Evolutionary conservation across 495 filamentous ascomycete genomes (phyloP), one percentile per base, ranked within the genome.

Genomic region (Penicillium paxilli): DNA sequence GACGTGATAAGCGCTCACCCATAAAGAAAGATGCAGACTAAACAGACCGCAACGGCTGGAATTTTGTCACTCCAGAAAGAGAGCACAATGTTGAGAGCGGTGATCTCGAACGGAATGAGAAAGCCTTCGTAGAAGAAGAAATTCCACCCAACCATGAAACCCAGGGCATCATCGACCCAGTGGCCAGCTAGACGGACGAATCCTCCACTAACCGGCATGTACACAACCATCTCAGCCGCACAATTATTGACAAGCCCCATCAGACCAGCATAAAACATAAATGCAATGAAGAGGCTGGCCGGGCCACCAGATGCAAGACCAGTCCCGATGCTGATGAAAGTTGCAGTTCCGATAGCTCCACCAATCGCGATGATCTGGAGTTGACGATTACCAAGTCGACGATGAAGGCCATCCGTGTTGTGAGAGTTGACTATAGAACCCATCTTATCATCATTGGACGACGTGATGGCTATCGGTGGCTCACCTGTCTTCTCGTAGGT

Each of bases 61-160:
- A n/a, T n/a, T n/a, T n/a, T n/a, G n/a, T n/a, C n/a, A n/a, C n/a
- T n/a, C 87, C 87, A 90, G 58, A 80, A 89, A 7, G 77, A 76
- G 6, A 89, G 67, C 7, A 90, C 82, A 32, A 89, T 67, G 41
- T 84, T 89, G 54, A 86, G 83, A 19, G 87, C 86, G 1, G 81
- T 80, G 47, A 90, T 83, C 65, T 90, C 87, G 61, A 88, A 89
- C 1, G 87, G 87, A 32, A 89, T 83, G 25, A 88, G 69, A 24
- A 82, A 77, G 2, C 85, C 86, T 66, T 89, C 84, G 48, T 71
- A 69, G 56, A 87, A 86, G 52, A 89, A 70, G 66, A 90, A 90
- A 49, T 80, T 77, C 78, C 78, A 82, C 28, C 79, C 79, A 44
- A 78, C 76, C 62, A 78, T 76, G 51, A 81, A 82, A 20, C 79